These are phyloP conservation scores for Ochetophila trinervis DNA, from an alignment of 306 rosid genomes.

Conservation along the genomic window DNA sequence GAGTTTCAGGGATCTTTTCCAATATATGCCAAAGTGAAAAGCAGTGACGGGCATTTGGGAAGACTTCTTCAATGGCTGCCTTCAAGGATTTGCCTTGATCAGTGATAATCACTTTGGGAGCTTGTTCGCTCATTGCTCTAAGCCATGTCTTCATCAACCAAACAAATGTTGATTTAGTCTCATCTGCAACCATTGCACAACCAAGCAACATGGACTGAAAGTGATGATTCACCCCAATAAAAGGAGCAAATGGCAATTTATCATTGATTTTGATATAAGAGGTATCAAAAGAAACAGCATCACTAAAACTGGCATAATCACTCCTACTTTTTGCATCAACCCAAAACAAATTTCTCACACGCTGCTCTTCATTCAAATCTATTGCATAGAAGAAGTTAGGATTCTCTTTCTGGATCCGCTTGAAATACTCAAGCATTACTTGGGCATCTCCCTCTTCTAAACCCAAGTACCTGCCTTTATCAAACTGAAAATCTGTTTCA, in stretches of 20 bases:
- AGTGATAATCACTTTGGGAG: conserved; percentile 73
- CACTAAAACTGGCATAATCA: conserved; percentile 66
- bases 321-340: conserved; percentile 80
- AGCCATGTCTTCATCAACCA: conserved; percentile 95
- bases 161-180: conserved; percentile 67
- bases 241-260: conserved; percentile 83
- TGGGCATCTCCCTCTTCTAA: conserved; percentile 91
- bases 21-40: conserved; percentile 70
- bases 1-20: conserved; percentile 78
- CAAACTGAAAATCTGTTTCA: conserved; percentile 50
- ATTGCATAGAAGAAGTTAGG: conserved; percentile 80
- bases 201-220: conserved; percentile 88
- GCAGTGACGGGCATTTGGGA: conserved; percentile 75
- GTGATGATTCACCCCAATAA: conserved; percentile 91
- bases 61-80: conserved; percentile 71
- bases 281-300: conserved; percentile 78
- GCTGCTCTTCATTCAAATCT: conserved; percentile 84
- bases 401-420: conserved; percentile 72
- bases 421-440: conserved; percentile 77
- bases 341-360: conserved; percentile 85
- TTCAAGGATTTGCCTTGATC: conserved; percentile 79
- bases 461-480: conserved; percentile 63
- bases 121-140: conserved; percentile 83
- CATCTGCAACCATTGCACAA: conserved; percentile 80
- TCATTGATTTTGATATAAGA: conserved; percentile 68